phyloP scores from a whole-genome alignment of 306 rosid genomes.

The Gynostemma pentaphyllum region DNA sequence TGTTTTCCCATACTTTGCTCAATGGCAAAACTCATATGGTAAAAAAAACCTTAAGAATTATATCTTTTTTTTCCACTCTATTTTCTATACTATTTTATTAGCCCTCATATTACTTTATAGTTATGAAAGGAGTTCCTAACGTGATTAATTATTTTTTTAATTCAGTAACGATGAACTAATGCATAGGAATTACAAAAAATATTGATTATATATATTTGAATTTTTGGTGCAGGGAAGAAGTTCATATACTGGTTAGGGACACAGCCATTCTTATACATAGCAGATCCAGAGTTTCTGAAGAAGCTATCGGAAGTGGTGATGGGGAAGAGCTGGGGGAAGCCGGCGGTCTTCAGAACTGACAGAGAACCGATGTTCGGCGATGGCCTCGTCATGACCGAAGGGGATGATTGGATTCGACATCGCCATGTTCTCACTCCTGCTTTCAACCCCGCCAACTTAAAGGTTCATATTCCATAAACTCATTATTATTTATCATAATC shows the following conservation, averaged over 20 bases:
- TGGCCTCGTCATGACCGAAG: conserved; percentile 65
- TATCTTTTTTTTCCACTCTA: not conserved
- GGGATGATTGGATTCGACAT: conserved; percentile 61
- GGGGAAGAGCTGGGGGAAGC: conserved; percentile 76
- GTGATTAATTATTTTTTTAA: too few species aligned
- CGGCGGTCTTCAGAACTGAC: conserved; percentile 49
- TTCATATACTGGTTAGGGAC: conserved; percentile 77
- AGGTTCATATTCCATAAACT: too few species aligned
- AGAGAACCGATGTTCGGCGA: conserved; percentile 71
- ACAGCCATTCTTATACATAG: conserved; percentile 68
- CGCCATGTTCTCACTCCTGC: conserved; percentile 59
- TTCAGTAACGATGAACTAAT: too few species aligned
- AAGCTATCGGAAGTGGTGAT: conserved; percentile 47
- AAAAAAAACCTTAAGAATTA: not conserved
- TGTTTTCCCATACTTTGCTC: conserved; percentile 53
- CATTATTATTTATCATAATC: too few species aligned
- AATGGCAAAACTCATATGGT: conserved; percentile 73
- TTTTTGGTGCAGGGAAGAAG: conserved; percentile 48
- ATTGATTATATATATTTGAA: not conserved
- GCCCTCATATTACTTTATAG: not conserved
- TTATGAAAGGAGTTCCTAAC: too few species aligned
- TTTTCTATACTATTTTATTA: not conserved
- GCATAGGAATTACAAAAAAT: too few species aligned
- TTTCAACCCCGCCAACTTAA: conserved; percentile 49
- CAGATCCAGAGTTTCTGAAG: conserved; percentile 56